These are phyloP conservation scores for Oryza meridionalis DNA, from an alignment of 176 grass and related monocot species.

Conservation along the genomic window DNA sequence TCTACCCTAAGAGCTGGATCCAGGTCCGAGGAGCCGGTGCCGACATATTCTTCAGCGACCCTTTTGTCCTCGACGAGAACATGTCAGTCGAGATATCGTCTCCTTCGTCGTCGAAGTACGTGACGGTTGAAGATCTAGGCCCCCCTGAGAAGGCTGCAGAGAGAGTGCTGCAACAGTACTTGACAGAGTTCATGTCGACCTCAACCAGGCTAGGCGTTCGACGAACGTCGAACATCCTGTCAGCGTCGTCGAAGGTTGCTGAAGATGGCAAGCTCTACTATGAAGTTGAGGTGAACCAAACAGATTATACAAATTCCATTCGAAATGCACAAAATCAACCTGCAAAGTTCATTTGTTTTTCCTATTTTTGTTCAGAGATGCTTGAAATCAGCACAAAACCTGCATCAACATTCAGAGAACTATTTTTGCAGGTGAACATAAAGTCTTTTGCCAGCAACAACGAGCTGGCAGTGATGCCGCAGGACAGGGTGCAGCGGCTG, in stretches of 20 bases:
- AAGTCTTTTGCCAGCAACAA: constrained; percentile 95
- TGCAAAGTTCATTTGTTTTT: background rate
- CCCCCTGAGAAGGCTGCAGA: constrained; percentile 56
- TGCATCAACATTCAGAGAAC: background rate
- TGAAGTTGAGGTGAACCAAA: constrained; percentile 73
- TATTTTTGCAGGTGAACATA: constrained; percentile 75
- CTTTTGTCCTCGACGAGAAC: constrained; percentile 73
- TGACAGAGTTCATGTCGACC: constrained; percentile 77
- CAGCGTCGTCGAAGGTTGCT: constrained; percentile 62
- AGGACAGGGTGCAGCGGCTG: constrained; percentile 74
- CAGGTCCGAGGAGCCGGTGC: constrained; percentile 74
- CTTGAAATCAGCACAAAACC: background rate
- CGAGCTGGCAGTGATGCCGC: constrained; percentile 91
- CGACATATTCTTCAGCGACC: constrained; percentile 74
- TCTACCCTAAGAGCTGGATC: constrained; percentile 86
- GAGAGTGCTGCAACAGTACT: constrained; percentile 74
- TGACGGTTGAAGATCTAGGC: constrained; percentile 65
- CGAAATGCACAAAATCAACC: background rate
- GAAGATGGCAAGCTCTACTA: constrained; percentile 87
- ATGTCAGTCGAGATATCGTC: constrained; percentile 82
- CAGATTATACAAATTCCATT: background rate
- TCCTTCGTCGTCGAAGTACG: constrained; percentile 74
- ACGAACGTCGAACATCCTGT: constrained; percentile 72
- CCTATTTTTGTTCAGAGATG: background rate
- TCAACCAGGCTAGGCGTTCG: constrained; percentile 65